Base-by-base conservation (phyloP, 139 green algal genomes). In the Pleodorina starrii region DNA sequence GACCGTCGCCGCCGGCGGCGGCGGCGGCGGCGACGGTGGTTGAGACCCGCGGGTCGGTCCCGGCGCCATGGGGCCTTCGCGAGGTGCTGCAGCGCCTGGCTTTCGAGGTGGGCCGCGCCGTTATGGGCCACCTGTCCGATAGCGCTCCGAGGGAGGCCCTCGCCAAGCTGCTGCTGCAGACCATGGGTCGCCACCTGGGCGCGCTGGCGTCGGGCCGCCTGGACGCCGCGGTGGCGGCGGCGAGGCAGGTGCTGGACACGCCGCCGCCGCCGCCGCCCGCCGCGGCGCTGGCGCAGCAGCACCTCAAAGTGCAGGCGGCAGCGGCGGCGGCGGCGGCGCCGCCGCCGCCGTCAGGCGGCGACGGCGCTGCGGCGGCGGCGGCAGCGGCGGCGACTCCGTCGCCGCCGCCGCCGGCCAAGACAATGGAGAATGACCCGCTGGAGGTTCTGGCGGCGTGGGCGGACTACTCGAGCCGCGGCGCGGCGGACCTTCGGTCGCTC, bases 101-200 rank as follows among this genome's bases (percentile, higher is more conserved):
- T 43, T 88, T 91, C 29, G 86, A 93, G 59, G 66, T 89, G 36
- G 90, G 90, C 5, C 80, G 85, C 1, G 43, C 82, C 19, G 77
- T 90, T 32, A 73, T 68, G 43, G 81, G 81, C 10, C 68, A 83
- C 32, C n/a, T 91, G 35, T 50, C 32, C 0, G 57, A 75, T 1
- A 27, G 76, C 17, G 69, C 23, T 2, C 44, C 54, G 17, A 57
- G 48, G 32, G 86, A 85, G 57, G 73, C 86, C 11, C 81, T 93
- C 2, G 60, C 54, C 35, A 85, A 89, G 43, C 59, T 93, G 46
- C 77, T 90, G 73, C 59, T 93, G 40, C 78, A 90, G 17, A 75
- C 75, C 51, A 90, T 90, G 72, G 90, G 85, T 0, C 51, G 78
- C 0, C 86, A 93, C 63, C 36, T 93, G 17, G 90, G 90, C 1